phyloP scores from a whole-genome alignment of 768 basidiomycete species.

The Fomitopsis serialis region DNA sequence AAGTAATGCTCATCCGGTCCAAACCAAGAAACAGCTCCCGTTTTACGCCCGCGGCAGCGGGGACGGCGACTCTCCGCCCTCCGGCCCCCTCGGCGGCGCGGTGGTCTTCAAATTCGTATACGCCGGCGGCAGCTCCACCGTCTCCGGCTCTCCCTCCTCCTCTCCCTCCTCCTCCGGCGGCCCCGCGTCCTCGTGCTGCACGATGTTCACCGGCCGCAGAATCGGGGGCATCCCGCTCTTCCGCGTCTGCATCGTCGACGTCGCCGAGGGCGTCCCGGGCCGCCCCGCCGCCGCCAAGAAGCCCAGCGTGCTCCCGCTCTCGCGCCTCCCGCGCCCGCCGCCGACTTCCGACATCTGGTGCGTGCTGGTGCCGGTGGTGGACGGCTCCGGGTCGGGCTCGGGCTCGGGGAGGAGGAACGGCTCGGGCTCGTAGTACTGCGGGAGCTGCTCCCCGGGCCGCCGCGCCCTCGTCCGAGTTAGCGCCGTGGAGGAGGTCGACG shows the following conservation, averaged over 20 bases:
- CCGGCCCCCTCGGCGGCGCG: neutral
- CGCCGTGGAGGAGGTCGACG: constrained; percentile 57
- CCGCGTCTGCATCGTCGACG: constrained; percentile 14
- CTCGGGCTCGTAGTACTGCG: constrained; percentile 70
- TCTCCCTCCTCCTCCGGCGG: constrained; percentile 36
- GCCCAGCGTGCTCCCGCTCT: constrained; percentile 9
- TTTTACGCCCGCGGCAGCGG: neutral
- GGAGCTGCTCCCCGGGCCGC: constrained; percentile 38
- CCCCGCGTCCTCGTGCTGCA: constrained; percentile 85
- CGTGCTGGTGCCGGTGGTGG: constrained; percentile 36
- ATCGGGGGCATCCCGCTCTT: constrained; percentile 40
- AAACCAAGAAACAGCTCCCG: neutral
- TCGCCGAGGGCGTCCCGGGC: constrained; percentile 9
- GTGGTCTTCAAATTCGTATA: constrained; percentile 57
- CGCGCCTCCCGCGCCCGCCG: constrained; percentile 2
- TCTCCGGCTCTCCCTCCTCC: constrained; percentile 51
- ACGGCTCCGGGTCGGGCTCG: no score
- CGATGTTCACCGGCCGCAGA: constrained; percentile 70
- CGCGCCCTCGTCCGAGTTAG: constrained; percentile 41
- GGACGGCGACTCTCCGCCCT: neutral
- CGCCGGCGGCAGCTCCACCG: constrained; percentile 79
- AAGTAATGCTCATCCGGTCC: neutral
- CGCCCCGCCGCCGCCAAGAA: constrained; percentile 13
- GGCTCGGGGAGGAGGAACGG: constrained; percentile 71
- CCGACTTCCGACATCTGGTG: constrained; percentile 23